Evolutionary conservation across 2,329 filamentous ascomycete genomes (phyloP).

Genomic region (Nothopassalora personata): DNA sequence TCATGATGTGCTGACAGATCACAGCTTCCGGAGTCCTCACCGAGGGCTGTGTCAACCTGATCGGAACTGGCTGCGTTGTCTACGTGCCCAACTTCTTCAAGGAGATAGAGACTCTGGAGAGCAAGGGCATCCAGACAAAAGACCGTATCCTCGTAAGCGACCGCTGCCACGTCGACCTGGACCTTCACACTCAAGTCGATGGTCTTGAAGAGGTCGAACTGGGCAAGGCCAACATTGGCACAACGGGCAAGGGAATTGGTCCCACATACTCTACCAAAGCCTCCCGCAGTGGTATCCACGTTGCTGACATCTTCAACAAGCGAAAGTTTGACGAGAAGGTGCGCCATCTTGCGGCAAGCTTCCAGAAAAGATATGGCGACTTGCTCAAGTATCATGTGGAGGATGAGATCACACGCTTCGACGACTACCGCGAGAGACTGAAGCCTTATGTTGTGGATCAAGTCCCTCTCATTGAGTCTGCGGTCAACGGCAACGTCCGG

Average conservation of each 20-base stretch:
- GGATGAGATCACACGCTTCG: conserved; percentile 60
- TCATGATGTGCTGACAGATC: conserved; percentile 9
- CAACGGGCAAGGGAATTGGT: conserved; percentile 45
- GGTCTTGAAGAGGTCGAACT: conserved; percentile 56
- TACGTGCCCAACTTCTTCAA: conserved; percentile 64
- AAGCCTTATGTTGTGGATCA: conserved; percentile 61
- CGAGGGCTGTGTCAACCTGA: conserved; percentile 64
- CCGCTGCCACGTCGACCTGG: conserved; percentile 59
- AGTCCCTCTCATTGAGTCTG: conserved; percentile 57
- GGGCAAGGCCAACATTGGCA: conserved; percentile 47
- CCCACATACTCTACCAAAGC: conserved; percentile 61
- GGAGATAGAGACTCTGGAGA: conserved; percentile 56
- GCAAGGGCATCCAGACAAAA: conserved; percentile 55
- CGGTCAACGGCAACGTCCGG: conserved; percentile 53
- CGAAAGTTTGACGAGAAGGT: conserved; percentile 62
- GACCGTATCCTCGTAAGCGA: conserved; percentile 60
- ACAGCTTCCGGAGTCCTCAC: conserved; percentile 66
- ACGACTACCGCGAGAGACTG: conserved; percentile 54
- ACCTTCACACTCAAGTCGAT: conserved; percentile 62
- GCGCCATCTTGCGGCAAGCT: conserved; percentile 56
- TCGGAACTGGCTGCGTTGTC: conserved; percentile 62
- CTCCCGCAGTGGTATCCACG: conserved; percentile 59
- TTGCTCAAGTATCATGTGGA: conserved; percentile 63
- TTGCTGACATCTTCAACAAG: conserved; percentile 64
- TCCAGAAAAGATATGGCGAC: conserved; percentile 64